Percentiles rank a stretch among this genome's conserved stretches.
phyloP scores from a whole-genome alignment of 2,329 filamentous ascomycete genomes.

The Emergomyces pasteurianus region DNA sequence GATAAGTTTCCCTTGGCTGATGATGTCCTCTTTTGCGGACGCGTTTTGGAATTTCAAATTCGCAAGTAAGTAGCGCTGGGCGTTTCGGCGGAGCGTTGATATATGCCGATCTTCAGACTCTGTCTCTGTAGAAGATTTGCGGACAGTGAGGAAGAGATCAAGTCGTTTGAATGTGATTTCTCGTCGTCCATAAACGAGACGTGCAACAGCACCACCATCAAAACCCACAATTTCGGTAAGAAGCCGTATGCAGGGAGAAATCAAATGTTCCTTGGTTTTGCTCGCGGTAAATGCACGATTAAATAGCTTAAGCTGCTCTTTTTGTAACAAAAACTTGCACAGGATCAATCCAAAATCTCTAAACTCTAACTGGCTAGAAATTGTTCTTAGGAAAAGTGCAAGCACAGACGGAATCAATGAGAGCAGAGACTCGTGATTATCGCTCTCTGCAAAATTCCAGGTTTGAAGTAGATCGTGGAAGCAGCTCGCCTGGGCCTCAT shows the following conservation, averaged over 20 bases:
- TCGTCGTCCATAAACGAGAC: conserved; percentile 63
- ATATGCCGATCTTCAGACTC: conserved; percentile 53
- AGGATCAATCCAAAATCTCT: conserved; percentile 64
- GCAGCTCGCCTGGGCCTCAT: conserved; percentile 47
- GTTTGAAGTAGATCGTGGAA: conserved; percentile 73
- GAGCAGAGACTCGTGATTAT: conserved; percentile 68
- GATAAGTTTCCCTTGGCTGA: conserved; percentile 61
- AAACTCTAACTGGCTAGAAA: conserved; percentile 63
- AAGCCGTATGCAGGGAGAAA: conserved; percentile 76
- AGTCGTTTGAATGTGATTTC: conserved; percentile 70
- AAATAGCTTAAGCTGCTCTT: conserved; percentile 67
- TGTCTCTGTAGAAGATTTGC: conserved; percentile 39
- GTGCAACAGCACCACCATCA: conserved; percentile 72
- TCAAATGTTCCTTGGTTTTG: conserved; percentile 74
- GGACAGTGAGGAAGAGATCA: conserved; percentile 67
- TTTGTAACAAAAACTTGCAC: conserved; percentile 69
- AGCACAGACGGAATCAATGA: conserved; percentile 71
- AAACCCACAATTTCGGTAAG: conserved; percentile 76
- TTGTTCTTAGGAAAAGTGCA: conserved; percentile 65
- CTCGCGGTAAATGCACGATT: conserved; percentile 67
- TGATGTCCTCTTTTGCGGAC: conserved; percentile 67
- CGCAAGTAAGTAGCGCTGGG: conserved; percentile 67
- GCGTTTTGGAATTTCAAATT: conserved; percentile 67
- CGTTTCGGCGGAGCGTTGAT: conserved; percentile 71
- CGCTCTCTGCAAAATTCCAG: conserved; percentile 72